phyloP scores from a whole-genome alignment of 805 yeast species.

The Nakazawaea ernobii region DNA sequence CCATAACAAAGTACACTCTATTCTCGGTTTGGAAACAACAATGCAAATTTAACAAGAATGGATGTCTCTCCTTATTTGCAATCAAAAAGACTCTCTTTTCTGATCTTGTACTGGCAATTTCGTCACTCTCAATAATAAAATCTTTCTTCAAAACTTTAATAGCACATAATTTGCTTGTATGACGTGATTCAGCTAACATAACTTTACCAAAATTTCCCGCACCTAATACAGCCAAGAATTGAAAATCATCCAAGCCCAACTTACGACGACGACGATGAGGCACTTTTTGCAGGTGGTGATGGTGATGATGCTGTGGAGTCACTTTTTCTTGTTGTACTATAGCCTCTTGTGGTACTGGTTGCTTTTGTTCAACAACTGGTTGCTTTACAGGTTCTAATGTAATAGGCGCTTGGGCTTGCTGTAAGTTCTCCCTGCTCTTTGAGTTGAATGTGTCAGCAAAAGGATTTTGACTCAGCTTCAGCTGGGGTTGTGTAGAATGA shows the following conservation, averaged over 20 bases:
- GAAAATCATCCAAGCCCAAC: slow-evolving; percentile 92
- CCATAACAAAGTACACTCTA: slow-evolving; percentile 97
- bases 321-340: background rate
- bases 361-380: slow-evolving; percentile 1
- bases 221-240: slow-evolving; percentile 90
- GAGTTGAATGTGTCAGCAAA: too few species aligned
- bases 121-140: slow-evolving; percentile 91
- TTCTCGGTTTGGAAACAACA: slow-evolving; percentile 98
- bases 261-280: slow-evolving; percentile 47
- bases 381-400: background rate
- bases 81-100: slow-evolving; percentile 84
- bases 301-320: slow-evolving; percentile 16
- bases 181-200: slow-evolving; percentile 91
- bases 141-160: slow-evolving; percentile 95
- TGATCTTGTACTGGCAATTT: slow-evolving; percentile 89
- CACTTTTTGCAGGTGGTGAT: slow-evolving; percentile 20
- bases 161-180: slow-evolving; percentile 79
- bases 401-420: too few species aligned
- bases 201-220: slow-evolving; percentile 99
- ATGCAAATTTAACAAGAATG: slow-evolving; percentile 83
- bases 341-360: background rate
- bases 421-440: too few species aligned
- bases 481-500: too few species aligned
- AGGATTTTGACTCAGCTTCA: too few species aligned
- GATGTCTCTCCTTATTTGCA: slow-evolving; percentile 81